phyloP scores from a whole-genome alignment of 352 stramenopile genomes.

The Globisporangium cederbergense region DNA sequence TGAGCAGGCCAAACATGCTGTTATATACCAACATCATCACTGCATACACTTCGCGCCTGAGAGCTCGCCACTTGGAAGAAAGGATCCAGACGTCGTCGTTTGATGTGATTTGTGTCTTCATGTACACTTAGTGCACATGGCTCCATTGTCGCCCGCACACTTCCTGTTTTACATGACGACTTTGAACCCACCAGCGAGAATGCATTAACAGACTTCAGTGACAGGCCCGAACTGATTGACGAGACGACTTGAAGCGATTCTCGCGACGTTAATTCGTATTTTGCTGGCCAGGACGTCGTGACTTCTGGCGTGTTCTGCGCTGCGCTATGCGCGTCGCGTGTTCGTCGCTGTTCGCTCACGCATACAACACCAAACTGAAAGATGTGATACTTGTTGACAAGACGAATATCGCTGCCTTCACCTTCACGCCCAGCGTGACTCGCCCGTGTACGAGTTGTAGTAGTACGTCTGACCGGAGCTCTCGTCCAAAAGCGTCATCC shows the following conservation, averaged over 20 bases:
- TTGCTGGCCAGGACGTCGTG: not conserved
- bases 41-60: no score
- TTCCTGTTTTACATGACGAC: no score
- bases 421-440: conserved; percentile 62
- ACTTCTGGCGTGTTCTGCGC: not conserved
- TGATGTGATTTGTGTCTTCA: no score
- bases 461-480: conserved; percentile 65
- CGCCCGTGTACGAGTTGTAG: conserved; percentile 67
- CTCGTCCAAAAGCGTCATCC: conserved; percentile 62
- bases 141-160: no score
- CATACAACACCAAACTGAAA: not conserved
- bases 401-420: not conserved
- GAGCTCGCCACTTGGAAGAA: no score
- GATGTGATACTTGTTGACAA: not conserved
- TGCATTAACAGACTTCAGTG: no score
- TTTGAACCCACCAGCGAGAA: no score
- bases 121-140: no score
- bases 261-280: no score
- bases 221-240: not conserved
- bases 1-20: not conserved
- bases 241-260: not conserved
- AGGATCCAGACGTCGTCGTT: no score
- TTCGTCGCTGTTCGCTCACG: not conserved
- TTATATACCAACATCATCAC: no score
- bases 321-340: not conserved